phyloP scores from a whole-genome alignment of 768 basidiomycete species.

The Hirschioporus abietinus region DNA sequence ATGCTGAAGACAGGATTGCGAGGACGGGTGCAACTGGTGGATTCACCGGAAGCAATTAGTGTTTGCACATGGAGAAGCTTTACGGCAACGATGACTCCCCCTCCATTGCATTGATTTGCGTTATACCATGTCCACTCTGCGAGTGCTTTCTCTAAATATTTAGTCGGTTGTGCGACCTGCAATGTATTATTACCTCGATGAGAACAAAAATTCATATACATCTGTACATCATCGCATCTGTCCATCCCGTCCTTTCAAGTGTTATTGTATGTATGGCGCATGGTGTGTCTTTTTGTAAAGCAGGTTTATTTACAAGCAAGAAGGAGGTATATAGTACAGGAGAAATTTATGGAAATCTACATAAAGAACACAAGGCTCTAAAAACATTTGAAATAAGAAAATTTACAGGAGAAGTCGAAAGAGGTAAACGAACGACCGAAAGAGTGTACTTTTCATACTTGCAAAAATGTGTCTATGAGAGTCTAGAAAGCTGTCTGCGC shows the following conservation, averaged over 20 bases:
- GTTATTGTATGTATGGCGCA: too few relatives aligned
- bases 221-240: neutral
- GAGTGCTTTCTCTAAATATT: neutral
- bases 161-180: neutral
- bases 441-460: neutral
- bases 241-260: neutral
- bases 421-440: neutral
- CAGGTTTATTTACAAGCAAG: neutral
- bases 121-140: neutral
- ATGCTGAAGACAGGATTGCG: constrained; percentile 42
- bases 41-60: constrained; percentile 9
- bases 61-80: neutral
- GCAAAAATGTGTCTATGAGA: neutral
- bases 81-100: neutral
- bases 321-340: neutral
- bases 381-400: neutral
- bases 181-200: neutral
- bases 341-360: neutral
- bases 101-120: neutral
- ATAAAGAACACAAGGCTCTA: neutral
- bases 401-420: neutral
- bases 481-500: neutral
- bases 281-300: neutral
- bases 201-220: neutral
- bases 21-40: constrained; percentile 15